Base-by-base conservation (phyloP, 2,329 filamentous ascomycete species). In the Fusarium palustre region DNA sequence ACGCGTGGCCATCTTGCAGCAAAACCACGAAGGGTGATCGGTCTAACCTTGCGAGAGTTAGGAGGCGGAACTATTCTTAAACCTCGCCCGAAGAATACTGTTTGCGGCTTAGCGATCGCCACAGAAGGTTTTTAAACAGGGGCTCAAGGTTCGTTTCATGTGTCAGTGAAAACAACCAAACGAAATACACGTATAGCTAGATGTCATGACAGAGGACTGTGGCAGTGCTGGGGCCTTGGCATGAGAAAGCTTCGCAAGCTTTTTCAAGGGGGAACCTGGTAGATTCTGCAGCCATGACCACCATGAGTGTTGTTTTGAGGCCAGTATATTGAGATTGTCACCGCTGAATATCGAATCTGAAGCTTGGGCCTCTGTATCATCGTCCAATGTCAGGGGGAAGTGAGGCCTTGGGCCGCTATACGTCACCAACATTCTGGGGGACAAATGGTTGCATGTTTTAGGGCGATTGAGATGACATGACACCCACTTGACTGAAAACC, bases 141-240 rank as follows among this genome's bases (percentile, higher is more conserved):
- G 53, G 48, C 20, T 15, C 33, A 50, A 30, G 20, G 15, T 24
- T 65, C 38, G 61, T 64, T 64, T 64, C 60, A 64, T 64, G 53
- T 64, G 61, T 53, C 60, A 64, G 53, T 59, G 38, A 43, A 45
- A 50, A 36, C 28, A 28, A 28, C 41, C 41, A 28, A 20, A 31
- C 22, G n/a, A 20, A 38, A 55, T 54, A 15, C 38, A 36, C 53
- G 33, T 52, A 55, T 39, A 42, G 34, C 31, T 22, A n/a, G 60
- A 64, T 49, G 47, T 59, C 62, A 63, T 66, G 55, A 58, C 48
- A 55, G 57, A 49, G 24, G 50, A 50, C 42, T 22, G 69, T 72
- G 69, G 69, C 69, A 70, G 69, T 71, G 69, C 69, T 61, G 22
- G 43, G 46, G 66, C 62, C 66, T 70, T 69, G 58, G 66, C 66